These are phyloP conservation scores for Rhynchosporium secalis DNA, from an alignment of 2,329 filamentous ascomycete species.

Conservation along the genomic window DNA sequence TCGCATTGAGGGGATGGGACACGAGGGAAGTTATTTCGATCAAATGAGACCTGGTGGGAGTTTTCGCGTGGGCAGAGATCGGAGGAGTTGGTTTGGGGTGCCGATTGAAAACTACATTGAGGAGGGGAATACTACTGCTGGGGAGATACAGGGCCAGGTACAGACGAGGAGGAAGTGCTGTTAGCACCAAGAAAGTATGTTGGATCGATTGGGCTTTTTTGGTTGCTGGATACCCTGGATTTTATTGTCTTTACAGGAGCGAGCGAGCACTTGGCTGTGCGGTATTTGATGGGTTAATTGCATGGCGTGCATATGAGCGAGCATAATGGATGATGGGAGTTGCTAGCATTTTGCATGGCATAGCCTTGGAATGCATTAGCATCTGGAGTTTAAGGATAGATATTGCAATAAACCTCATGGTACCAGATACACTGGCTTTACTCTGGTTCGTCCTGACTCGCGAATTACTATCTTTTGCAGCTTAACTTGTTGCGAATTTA, in stretches of 20 bases:
- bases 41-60: conserved; percentile 52
- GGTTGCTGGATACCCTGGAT: conserved; percentile 30
- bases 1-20: conserved; percentile 38
- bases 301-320: conserved; percentile 6
- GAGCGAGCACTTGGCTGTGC: conserved; percentile 1
- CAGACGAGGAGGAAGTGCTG: conserved; percentile 39
- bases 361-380: conserved; percentile 17
- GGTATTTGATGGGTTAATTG: background rate
- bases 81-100: conserved; percentile 66
- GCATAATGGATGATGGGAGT: conserved; percentile 21
- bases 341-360: conserved; percentile 27
- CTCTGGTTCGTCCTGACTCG: background rate
- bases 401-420: conserved; percentile 18
- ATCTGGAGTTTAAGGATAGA: conserved; percentile 21
- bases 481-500: background rate
- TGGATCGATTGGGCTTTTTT: conserved; percentile 16
- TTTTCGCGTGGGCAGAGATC: conserved; percentile 61
- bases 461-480: background rate
- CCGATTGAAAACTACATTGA: conserved; percentile 47
- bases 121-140: conserved; percentile 37
- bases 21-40: conserved; percentile 47
- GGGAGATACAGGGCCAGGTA: conserved; percentile 31
- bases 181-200: conserved; percentile 14
- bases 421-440: background rate
- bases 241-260: conserved; percentile 23